These are phyloP conservation scores for Trichophyton simii DNA, from an alignment of 2,329 filamentous ascomycete species.

Conservation along the genomic window DNA sequence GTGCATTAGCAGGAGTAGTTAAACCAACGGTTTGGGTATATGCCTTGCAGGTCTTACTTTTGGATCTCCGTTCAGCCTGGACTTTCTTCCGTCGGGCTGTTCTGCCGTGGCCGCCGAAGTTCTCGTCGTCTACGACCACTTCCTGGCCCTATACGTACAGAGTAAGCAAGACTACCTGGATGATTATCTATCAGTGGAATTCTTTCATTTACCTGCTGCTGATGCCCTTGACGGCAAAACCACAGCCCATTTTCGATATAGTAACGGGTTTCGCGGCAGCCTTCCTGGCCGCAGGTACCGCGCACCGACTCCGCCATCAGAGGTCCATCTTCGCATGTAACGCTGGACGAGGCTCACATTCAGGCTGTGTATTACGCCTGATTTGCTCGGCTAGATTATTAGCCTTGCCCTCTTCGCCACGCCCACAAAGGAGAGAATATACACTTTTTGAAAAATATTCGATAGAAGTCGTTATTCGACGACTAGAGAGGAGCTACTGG, in stretches of 20 bases:
- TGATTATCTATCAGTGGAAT: neutral
- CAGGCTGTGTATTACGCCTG: neutral
- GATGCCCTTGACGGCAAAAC: constrained; percentile 71
- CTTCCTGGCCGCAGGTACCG: constrained; percentile 43
- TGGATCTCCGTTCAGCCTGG: constrained; percentile 40
- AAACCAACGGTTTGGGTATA: constrained; percentile 6
- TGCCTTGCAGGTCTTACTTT: constrained; percentile 34
- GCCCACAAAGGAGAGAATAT: neutral
- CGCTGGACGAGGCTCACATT: neutral
- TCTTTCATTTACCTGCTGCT: constrained; percentile 49
- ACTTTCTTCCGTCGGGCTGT: constrained; percentile 46
- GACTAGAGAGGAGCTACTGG: neutral
- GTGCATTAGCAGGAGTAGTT: neutral
- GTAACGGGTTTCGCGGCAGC: constrained; percentile 60
- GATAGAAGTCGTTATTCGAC: too few species aligned
- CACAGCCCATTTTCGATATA: constrained; percentile 63
- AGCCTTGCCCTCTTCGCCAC: neutral
- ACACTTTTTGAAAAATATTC: neutral
- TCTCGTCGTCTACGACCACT: constrained; percentile 52
- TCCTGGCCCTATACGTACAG: constrained; percentile 26
- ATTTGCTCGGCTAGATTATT: neutral
- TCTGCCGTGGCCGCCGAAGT: constrained; percentile 51
- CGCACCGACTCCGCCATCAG: constrained; percentile 34
- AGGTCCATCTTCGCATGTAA: neutral
- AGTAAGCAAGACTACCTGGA: neutral